Evolutionary conservation across 2,329 filamentous ascomycete species (phyloP).

Genomic region (Monosporascus sp.): DNA sequence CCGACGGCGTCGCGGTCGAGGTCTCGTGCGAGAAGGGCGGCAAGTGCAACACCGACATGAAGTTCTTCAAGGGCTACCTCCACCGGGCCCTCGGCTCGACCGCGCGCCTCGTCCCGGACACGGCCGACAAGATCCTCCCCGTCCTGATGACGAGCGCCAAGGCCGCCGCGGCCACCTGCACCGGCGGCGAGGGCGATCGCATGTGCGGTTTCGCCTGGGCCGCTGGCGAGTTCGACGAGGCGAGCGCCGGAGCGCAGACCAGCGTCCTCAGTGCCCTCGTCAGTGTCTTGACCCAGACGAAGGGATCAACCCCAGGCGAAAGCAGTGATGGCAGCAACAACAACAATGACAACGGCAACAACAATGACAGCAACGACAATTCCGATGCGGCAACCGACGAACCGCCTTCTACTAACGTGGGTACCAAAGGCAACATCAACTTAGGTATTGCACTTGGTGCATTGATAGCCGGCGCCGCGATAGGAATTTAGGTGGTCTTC

Average conservation of each 20-base stretch:
- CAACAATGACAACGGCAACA: too few relatives aligned
- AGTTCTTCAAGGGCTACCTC: slow-evolving; percentile 52
- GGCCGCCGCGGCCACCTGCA: slow-evolving; percentile 33
- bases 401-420: background rate
- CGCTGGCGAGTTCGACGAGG: slow-evolving; percentile 24
- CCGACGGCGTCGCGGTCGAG: slow-evolving; percentile 46
- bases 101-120: slow-evolving; percentile 31
- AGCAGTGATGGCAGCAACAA: too few relatives aligned
- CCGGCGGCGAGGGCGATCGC: slow-evolving; percentile 25
- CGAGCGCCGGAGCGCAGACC: slow-evolving; percentile 51
- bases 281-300: slow-evolving; percentile 6
- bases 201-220: slow-evolving; percentile 21
- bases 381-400: too few relatives aligned
- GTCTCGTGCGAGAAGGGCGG: slow-evolving; percentile 46
- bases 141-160: slow-evolving; percentile 32
- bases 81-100: slow-evolving; percentile 41
- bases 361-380: too few relatives aligned
- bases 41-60: slow-evolving; percentile 51
- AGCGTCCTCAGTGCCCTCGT: slow-evolving; percentile 42
- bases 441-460: background rate
- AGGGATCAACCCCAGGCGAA: background rate
- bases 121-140: slow-evolving; percentile 27
- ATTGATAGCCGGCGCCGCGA: too few relatives aligned
- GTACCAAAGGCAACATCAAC: background rate
- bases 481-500: too few relatives aligned